Conservation (phyloP, 2,329 filamentous ascomycete species). For the Colletotrichum sp. region DNA sequence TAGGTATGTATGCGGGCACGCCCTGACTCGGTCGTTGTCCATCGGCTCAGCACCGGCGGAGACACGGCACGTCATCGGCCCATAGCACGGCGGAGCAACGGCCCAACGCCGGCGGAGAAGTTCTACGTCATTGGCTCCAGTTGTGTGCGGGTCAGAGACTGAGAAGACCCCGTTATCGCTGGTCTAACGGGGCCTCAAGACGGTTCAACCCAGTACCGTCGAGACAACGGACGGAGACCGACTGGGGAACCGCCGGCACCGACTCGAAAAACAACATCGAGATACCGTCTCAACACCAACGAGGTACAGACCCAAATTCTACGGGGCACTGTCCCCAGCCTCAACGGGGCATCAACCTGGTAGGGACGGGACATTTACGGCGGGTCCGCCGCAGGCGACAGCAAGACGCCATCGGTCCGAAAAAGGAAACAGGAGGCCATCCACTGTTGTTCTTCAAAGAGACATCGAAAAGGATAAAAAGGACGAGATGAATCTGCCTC, state of each 20-base stretch:
- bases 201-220: conserved; percentile 15
- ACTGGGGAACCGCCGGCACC: conserved; percentile 17
- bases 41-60: conserved; percentile 16
- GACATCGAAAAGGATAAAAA: conserved; percentile 18
- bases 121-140: conserved; percentile 19
- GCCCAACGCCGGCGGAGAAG: conserved; percentile 15
- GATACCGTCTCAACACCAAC: conserved; percentile 1
- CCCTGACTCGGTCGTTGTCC: conserved; percentile 16
- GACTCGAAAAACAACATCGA: conserved; percentile 4
- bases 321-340: conserved; percentile 6
- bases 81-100: conserved; percentile 15
- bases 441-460: not conserved
- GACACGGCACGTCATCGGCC: conserved; percentile 20
- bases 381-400: conserved; percentile 19
- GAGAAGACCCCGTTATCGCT: not conserved
- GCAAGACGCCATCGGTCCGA: conserved; percentile 15
- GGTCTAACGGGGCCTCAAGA: conserved; percentile 14
- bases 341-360: conserved; percentile 10
- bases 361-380: conserved; percentile 8
- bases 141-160: conserved; percentile 2
- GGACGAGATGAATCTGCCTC: conserved; percentile 5
- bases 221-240: conserved; percentile 16
- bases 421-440: conserved; percentile 6
- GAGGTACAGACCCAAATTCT: not conserved
- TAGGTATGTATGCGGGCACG: not conserved